phyloP scores from a whole-genome alignment of 805 yeast genomes.

The Millerozyma acaciae region DNA sequence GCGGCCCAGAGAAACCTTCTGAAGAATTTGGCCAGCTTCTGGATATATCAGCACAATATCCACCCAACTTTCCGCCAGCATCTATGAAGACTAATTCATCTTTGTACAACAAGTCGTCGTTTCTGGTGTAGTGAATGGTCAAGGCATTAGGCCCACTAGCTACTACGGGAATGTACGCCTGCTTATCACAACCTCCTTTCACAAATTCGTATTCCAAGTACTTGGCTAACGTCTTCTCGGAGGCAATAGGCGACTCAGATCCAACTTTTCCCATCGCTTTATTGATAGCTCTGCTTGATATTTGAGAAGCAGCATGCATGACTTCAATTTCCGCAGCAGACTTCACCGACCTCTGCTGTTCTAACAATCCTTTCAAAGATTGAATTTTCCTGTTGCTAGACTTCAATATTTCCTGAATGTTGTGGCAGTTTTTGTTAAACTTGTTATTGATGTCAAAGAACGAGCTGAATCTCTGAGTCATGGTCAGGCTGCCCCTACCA shows the following conservation, averaged over 20 bases:
- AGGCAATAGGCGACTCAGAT: slow-evolving; percentile 42
- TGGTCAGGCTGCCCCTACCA: too few relatives aligned
- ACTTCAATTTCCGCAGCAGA: slow-evolving; percentile 70
- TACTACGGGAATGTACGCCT: slow-evolving; percentile 93
- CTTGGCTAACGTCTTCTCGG: slow-evolving; percentile 77
- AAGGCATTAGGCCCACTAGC: slow-evolving; percentile 91
- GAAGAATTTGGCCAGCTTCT: slow-evolving; percentile 93
- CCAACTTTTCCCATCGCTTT: slow-evolving; percentile 66
- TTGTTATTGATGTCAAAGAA: slow-evolving; percentile 15
- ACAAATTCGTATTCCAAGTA: slow-evolving; percentile 79
- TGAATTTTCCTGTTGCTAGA: slow-evolving; percentile 34
- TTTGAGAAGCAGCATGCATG: slow-evolving; percentile 79
- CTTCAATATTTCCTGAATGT: slow-evolving; percentile 18
- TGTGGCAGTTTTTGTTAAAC: slow-evolving; percentile 7
- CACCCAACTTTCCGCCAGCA: slow-evolving; percentile 92
- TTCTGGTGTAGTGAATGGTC: slow-evolving; percentile 90
- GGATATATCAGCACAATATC: slow-evolving; percentile 93
- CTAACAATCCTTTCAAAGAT: slow-evolving; percentile 41
- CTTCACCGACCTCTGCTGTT: slow-evolving; percentile 62
- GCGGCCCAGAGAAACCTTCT: slow-evolving; percentile 65
- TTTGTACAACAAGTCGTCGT: slow-evolving; percentile 72
- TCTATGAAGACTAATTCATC: slow-evolving; percentile 89
- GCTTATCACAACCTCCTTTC: slow-evolving; percentile 81
- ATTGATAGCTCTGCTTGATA: slow-evolving; percentile 81
- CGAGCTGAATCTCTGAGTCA: slow-evolving; percentile 12